Percentiles rank a stretch among this genome's conserved stretches.
These are phyloP conservation scores for Suillus weaverae DNA, from an alignment of 768 basidiomycete species.

Conservation along the genomic window DNA sequence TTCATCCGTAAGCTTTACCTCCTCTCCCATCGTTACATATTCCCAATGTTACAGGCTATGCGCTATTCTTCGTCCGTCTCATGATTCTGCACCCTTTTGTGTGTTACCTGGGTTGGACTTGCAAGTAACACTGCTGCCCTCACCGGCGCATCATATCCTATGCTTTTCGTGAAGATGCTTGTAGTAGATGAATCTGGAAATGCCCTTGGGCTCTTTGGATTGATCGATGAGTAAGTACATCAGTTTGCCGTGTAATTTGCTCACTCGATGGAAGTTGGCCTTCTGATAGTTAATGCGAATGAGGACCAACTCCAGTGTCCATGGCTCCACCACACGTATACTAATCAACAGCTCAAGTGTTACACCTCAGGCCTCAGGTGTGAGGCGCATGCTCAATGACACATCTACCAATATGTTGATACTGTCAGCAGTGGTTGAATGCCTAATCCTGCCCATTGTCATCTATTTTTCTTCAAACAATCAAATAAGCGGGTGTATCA, in stretches of 20 bases:
- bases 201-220: no score
- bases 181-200: no score
- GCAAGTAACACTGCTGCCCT: no score
- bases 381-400: background rate
- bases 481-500: no score
- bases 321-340: background rate
- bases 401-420: background rate
- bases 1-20: no score
- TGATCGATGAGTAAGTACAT: slow-evolving; percentile 27
- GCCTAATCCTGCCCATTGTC: background rate
- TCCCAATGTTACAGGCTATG: no score
- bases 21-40: no score
- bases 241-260: background rate
- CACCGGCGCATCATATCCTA: no score
- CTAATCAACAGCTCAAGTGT: background rate
- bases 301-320: slow-evolving; percentile 37
- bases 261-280: slow-evolving; percentile 53
- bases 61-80: no score
- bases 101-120: no score
- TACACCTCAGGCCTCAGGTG: background rate
- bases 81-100: no score
- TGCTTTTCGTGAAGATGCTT: no score
- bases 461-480: background rate
- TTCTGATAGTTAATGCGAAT: slow-evolving; percentile 71
- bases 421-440: background rate